Base-by-base conservation (phyloP, 495 filamentous ascomycete species). In the Daldinia caldariorum region DNA sequence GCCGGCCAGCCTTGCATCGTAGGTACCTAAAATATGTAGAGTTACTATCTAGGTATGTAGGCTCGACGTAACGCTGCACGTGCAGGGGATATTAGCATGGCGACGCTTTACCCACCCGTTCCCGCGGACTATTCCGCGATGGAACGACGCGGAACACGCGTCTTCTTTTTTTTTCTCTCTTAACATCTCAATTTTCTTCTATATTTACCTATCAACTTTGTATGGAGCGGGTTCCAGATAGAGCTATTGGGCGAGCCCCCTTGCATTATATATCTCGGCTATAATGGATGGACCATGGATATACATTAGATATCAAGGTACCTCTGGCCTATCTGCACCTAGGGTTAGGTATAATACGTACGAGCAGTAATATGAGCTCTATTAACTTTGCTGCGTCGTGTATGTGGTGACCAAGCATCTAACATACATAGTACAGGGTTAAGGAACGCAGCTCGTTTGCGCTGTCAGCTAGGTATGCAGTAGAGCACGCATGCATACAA, bases 201-300 rank as follows among this genome's bases (percentile, higher is more conserved):
- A 22, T 41, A 20, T 32, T 16, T 18, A 58, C 20, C 37, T 26
- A 16, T 14, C 18, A 47, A 12, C 43, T 22, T 37, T 16, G 18
- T 56, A 38, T 61, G 67, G 67, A 69, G 67, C 10, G 13, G 4
- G 5, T 39, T 69, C 67, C 66, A 1, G 0, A 14, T 41, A n/a
- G 54, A 39, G 61, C 38, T 4, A 69, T 64, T 69, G 67, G 67
- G 20, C 39, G 8, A 14, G 9, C 55, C 67, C 67, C 67, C 67
- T 69, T 64, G 49, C 67, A 69, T 64, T 18, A 22, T 7, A 22
- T 7, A 31, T 32, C 14, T 34, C 18, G 53, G 22, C 14, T 45
- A 37, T 55, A 55, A 59, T 37, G 43, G 43, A 39, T 41, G 35
- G 18, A 37, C n/a, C 66, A 45, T 55, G 55, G 31, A 57, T 29